These are phyloP conservation scores for Chlorociboria aeruginascens DNA, from an alignment of 495 filamentous ascomycete species.

Conservation along the genomic window DNA sequence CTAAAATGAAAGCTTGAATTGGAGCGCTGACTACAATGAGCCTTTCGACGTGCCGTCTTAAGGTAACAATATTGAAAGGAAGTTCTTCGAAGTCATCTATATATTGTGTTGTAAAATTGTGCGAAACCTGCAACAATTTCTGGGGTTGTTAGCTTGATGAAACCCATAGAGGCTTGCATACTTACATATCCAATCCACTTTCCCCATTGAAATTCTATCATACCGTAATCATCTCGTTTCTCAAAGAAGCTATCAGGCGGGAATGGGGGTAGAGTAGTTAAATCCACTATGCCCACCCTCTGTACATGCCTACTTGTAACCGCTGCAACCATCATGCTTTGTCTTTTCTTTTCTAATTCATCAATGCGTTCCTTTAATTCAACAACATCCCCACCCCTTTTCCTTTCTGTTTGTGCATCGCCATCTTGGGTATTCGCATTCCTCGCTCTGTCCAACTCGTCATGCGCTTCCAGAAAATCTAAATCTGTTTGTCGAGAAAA, in stretches of 20 bases:
- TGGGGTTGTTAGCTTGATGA: slow-evolving; percentile 11
- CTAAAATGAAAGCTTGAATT: slow-evolving; percentile 29
- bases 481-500: slow-evolving; percentile 25
- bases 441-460: slow-evolving; percentile 18
- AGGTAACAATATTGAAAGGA: slow-evolving; percentile 24
- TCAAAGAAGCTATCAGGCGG: slow-evolving; percentile 7
- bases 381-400: slow-evolving; percentile 8
- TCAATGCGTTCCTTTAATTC: slow-evolving; percentile 16
- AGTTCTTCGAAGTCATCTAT: slow-evolving; percentile 31
- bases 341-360: slow-evolving; percentile 23
- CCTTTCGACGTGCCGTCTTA: slow-evolving; percentile 27
- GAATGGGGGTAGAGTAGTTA: slow-evolving; percentile 20
- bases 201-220: slow-evolving; percentile 22
- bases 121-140: slow-evolving; percentile 28
- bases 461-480: slow-evolving; percentile 28
- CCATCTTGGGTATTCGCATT: background rate
- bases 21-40: slow-evolving; percentile 31
- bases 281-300: slow-evolving; percentile 23
- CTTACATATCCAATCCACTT: slow-evolving; percentile 30
- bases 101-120: slow-evolving; percentile 30
- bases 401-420: background rate
- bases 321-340: slow-evolving; percentile 28
- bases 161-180: background rate
- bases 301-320: slow-evolving; percentile 30
- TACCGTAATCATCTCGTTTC: slow-evolving; percentile 14